A percentile compares a stretch with the other conserved stretches of the same genome.
Conservation (phyloP, 345 rosid species). For the Corchorus capsularis region DNA sequence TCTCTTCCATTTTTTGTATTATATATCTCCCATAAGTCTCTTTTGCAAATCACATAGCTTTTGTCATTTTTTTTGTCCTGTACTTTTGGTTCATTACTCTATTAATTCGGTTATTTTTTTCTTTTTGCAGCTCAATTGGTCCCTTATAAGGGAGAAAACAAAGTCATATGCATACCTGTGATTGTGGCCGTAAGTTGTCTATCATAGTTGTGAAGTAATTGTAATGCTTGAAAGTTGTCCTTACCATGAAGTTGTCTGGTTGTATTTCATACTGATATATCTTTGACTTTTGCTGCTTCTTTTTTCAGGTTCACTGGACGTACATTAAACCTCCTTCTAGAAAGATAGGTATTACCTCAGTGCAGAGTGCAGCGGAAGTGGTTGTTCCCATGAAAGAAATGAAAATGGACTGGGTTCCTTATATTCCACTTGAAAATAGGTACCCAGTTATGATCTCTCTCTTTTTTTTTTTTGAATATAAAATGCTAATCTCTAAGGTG, state of each 20-base stretch:
- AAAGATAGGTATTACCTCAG: slow-evolving; percentile 93
- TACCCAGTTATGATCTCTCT: slow-evolving; percentile 28
- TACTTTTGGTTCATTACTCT: background rate
- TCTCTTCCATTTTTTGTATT: background rate
- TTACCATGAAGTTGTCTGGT: background rate
- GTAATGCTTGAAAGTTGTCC: slow-evolving; percentile 9
- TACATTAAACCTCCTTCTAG: slow-evolving; percentile 97
- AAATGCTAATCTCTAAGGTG: background rate
- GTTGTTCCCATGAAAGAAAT: slow-evolving; percentile 97
- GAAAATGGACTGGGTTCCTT: slow-evolving; percentile 99
- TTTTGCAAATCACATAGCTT: background rate
- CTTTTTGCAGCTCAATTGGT: slow-evolving; percentile 96
- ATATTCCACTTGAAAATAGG: slow-evolving; percentile 88
- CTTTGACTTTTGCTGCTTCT: slow-evolving; percentile 6
- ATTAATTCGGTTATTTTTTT: slow-evolving; percentile 7
- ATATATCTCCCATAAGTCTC: slow-evolving; percentile 10
- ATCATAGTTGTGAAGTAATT: slow-evolving; percentile 8
- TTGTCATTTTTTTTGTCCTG: background rate
- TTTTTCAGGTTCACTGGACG: slow-evolving; percentile 66
- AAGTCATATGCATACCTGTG: slow-evolving; percentile 64
- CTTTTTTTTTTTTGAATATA: too few relatives aligned
- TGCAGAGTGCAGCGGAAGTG: slow-evolving; percentile 94
- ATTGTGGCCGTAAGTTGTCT: slow-evolving; percentile 81
- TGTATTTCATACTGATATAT: slow-evolving; percentile 7
- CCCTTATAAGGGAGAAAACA: slow-evolving; percentile 49